A percentile compares a stretch with the other conserved stretches of the same genome.
These are phyloP conservation scores for Fremontodendron californicum DNA, from an alignment of 345 rosid genomes.

Conservation along the genomic window DNA sequence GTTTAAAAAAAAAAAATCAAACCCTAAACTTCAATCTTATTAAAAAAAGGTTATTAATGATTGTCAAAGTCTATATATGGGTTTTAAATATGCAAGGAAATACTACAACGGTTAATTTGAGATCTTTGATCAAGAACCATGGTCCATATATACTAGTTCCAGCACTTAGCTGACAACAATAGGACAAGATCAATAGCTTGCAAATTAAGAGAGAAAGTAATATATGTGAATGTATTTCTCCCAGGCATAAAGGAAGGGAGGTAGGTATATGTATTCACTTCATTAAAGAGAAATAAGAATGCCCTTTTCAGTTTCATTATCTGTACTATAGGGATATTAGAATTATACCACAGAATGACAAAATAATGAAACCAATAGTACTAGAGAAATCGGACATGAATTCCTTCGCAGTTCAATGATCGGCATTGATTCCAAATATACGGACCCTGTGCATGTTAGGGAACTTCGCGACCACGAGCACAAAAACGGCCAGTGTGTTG, in stretches of 20 bases:
- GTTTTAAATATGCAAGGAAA: too few species aligned
- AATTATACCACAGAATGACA: conserved; percentile 14
- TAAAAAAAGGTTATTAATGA: background rate
- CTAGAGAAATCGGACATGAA: background rate
- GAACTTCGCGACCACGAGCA: conserved; percentile 71
- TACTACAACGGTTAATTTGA: background rate
- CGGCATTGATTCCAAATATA: conserved; percentile 75
- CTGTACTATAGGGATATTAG: conserved; percentile 30
- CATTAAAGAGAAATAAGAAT: conserved; percentile 13
- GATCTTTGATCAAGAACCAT: background rate
- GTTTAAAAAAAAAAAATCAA: too few species aligned
- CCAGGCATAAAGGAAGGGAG: conserved; percentile 8
- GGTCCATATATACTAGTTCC: too few species aligned
- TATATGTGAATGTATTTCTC: background rate
- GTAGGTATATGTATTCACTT: conserved; percentile 24
- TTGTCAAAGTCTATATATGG: background rate
- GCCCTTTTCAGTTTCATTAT: conserved; percentile 33
- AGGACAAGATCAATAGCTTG: background rate
- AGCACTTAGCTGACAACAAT: background rate
- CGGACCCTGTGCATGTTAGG: conserved; percentile 91
- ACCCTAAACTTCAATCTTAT: background rate
- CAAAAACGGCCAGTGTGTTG: conserved; percentile 61
- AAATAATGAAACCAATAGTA: conserved; percentile 12
- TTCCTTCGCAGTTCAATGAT: conserved; percentile 32
- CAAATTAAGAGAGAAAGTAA: background rate